Percentiles rank a stretch among this genome's conserved stretches.
Conservation (phyloP, 805 yeast genomes). For the Debaryomyces hansenii region DNA sequence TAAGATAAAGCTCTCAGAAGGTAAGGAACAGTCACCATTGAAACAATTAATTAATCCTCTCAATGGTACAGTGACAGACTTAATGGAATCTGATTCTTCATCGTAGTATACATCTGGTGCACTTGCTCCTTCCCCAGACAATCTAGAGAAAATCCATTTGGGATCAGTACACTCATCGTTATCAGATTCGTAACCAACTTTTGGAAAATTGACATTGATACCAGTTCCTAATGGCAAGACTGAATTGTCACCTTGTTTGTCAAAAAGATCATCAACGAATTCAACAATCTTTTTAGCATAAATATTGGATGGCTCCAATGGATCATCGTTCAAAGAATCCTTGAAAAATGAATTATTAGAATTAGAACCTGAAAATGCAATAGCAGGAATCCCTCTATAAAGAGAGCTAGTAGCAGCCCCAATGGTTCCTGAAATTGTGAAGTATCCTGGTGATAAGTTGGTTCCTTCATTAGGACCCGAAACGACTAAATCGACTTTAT, state of each 20-base stretch:
- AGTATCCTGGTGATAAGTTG: conserved; percentile 44
- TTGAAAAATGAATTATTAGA: conserved; percentile 49
- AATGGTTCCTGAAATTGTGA: conserved; percentile 50
- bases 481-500: conserved; percentile 42
- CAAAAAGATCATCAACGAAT: conserved; percentile 38
- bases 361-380: conserved; percentile 54
- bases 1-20: conserved; percentile 38
- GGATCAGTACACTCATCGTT: conserved; percentile 46
- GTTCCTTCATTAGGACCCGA: conserved; percentile 56
- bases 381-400: conserved; percentile 49
- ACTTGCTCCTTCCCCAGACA: conserved; percentile 13
- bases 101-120: conserved; percentile 32
- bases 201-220: conserved; percentile 50
- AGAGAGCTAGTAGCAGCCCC: conserved; percentile 51
- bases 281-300: conserved; percentile 42
- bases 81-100: conserved; percentile 34
- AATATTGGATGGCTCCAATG: conserved; percentile 43
- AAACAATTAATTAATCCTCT: conserved; percentile 25
- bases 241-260: conserved; percentile 34
- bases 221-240: conserved; percentile 46
- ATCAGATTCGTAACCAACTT: conserved; percentile 33
- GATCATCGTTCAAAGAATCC: conserved; percentile 44
- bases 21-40: conserved; percentile 46
- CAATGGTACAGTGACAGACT: conserved; percentile 11
- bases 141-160: conserved; percentile 43